Evolutionary conservation across 106 monocot genomes (phyloP).

Genomic region (Acorus calamus): DNA sequence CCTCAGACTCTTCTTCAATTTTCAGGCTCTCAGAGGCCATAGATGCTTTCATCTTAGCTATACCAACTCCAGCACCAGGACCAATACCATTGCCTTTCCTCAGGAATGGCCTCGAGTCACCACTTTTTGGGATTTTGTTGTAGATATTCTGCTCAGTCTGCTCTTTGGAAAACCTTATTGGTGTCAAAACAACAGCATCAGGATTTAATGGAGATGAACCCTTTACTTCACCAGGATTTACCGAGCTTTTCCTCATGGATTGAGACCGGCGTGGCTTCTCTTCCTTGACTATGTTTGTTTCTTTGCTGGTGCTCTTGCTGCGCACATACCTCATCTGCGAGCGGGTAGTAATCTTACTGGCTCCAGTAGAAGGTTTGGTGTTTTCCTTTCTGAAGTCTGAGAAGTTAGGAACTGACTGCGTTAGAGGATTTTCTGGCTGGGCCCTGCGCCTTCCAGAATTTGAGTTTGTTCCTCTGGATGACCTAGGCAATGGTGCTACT

Average conservation of each 20-base stretch:
- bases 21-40: constrained; percentile 14
- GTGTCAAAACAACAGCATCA: constrained; percentile 18
- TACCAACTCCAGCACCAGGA: constrained; percentile 19
- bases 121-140: constrained; percentile 18
- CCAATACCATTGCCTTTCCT: constrained; percentile 36
- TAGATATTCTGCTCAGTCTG: constrained; percentile 9
- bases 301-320: constrained; percentile 63
- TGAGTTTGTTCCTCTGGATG: constrained; percentile 35
- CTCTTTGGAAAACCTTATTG: constrained; percentile 18
- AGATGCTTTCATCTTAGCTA: constrained; percentile 12
- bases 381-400: constrained; percentile 71
- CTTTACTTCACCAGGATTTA: constrained; percentile 25
- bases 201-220: constrained; percentile 37
- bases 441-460: constrained; percentile 23
- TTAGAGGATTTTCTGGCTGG: constrained; percentile 50
- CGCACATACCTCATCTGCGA: constrained; percentile 28
- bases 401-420: constrained; percentile 68
- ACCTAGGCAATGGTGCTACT: constrained; percentile 29
- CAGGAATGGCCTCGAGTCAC: constrained; percentile 25
- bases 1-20: constrained; percentile 28
- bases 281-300: constrained; percentile 42
- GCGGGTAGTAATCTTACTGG: constrained; percentile 20
- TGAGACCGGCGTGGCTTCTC: constrained; percentile 43
- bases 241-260: constrained; percentile 44
- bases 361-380: constrained; percentile 33